Evolutionary conservation across 2,329 filamentous ascomycete species (phyloP).

Genomic region (Penicillium sp.): DNA sequence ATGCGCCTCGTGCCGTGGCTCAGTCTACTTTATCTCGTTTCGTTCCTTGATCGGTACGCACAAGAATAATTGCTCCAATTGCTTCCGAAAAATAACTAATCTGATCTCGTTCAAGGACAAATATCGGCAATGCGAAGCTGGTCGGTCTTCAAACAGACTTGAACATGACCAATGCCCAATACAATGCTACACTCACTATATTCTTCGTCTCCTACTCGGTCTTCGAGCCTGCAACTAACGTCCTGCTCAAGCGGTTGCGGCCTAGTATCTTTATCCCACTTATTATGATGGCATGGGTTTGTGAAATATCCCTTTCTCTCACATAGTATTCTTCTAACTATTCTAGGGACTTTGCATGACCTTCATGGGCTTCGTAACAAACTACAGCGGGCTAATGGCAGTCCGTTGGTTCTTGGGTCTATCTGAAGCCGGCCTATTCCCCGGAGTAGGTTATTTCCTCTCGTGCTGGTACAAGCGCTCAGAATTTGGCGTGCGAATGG

Average conservation of each 20-base stretch:
- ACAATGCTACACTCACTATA: constrained; percentile 73
- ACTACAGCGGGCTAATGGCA: constrained; percentile 48
- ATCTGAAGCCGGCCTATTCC: constrained; percentile 55
- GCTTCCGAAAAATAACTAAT: neutral
- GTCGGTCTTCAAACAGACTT: constrained; percentile 60
- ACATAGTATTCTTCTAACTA: neutral
- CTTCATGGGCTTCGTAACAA: constrained; percentile 47
- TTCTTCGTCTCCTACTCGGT: constrained; percentile 85
- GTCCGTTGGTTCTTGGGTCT: constrained; percentile 48
- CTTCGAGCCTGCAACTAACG: constrained; percentile 72
- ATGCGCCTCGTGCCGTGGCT: constrained; percentile 48
- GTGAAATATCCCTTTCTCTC: neutral
- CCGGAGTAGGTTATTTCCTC: constrained; percentile 75
- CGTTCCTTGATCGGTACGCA: constrained; percentile 39
- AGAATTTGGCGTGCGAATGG: constrained; percentile 76
- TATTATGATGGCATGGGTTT: constrained; percentile 66
- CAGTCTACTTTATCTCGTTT: constrained; percentile 46
- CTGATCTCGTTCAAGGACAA: constrained; percentile 50
- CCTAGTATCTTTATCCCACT: constrained; percentile 77
- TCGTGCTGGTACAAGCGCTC: constrained; percentile 79
- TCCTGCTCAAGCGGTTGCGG: constrained; percentile 71
- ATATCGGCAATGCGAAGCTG: constrained; percentile 71
- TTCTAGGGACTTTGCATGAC: constrained; percentile 45
- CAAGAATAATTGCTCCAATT: too few relatives aligned
- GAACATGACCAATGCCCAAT: constrained; percentile 61